Evolutionary conservation across 371 early-diverging fungal species (phyloP).

Genomic region (Batkoa obscura): DNA sequence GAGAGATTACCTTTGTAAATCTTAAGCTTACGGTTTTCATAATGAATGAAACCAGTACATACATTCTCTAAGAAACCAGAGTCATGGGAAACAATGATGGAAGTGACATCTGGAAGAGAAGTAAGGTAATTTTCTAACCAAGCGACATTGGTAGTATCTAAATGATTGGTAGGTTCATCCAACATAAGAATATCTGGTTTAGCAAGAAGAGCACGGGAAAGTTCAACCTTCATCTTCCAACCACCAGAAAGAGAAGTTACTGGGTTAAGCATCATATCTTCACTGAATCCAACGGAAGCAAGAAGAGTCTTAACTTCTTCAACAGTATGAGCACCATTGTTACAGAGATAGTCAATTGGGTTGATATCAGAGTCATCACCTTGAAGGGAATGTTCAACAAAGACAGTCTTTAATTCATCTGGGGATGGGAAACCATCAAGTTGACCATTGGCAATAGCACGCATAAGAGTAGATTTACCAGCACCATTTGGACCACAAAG

Average conservation of each 20-base stretch:
- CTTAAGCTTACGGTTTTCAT: slow-evolving; percentile 52
- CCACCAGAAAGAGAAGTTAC: slow-evolving; percentile 68
- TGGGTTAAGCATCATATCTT: slow-evolving; percentile 35
- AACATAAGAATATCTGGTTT: slow-evolving; percentile 70
- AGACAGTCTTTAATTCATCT: slow-evolving; percentile 46
- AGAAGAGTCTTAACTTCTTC: slow-evolving; percentile 33
- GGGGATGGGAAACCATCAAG: slow-evolving; percentile 64
- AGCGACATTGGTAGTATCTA: slow-evolving; percentile 65
- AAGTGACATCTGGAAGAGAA: slow-evolving; percentile 48
- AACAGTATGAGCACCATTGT: slow-evolving; percentile 11
- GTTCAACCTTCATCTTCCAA: slow-evolving; percentile 77
- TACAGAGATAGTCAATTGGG: slow-evolving; percentile 38
- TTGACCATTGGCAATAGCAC: slow-evolving; percentile 57
- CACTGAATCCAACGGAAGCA: slow-evolving; percentile 43
- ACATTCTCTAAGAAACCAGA: slow-evolving; percentile 72
- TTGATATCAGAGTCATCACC: slow-evolving; percentile 47
- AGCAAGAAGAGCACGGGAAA: slow-evolving; percentile 65
- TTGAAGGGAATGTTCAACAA: slow-evolving; percentile 62
- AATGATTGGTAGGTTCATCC: slow-evolving; percentile 86
- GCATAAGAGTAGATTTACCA: slow-evolving; percentile 81
- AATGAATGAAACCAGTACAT: slow-evolving; percentile 67
- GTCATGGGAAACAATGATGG: slow-evolving; percentile 80
- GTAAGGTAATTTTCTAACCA: slow-evolving; percentile 71
- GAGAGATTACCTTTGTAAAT: slow-evolving; percentile 66
- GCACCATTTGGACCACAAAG: slow-evolving; percentile 76